Base-by-base conservation (phyloP, 208 protist species). In the Herpetomonas tarakana region DNA sequence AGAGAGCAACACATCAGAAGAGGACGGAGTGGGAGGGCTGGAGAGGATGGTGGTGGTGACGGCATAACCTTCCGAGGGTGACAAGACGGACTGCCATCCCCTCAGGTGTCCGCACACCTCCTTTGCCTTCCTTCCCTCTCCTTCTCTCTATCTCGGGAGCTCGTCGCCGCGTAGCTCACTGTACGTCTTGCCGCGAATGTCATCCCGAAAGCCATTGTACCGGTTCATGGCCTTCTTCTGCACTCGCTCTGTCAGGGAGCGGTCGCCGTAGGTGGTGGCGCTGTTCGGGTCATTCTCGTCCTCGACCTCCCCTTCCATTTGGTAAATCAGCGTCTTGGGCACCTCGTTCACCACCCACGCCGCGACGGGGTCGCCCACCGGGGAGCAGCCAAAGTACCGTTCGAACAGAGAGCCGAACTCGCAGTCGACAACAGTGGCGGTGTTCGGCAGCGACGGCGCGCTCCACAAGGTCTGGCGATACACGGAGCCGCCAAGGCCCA, bases 151-250 rank as follows among this genome's bases (percentile, higher is more conserved):
- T 14, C 87, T 74, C 2, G 87, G 87, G 18, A 87, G 35, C 29
- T 93, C 87, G n/a, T 76, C 71, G 0, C 83, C 83, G 18, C 73
- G 58, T 2, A 90, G 60, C 16, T 92, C 88, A 55, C 78, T 88
- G 74, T 94, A 94, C 21, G 83, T 85, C 52, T 87, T 92, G 44
- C 65, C 70, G 18, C 88, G 85, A 39, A 94, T 61, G 25, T 94
- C 85, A 53, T 92, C 81, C 14, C 88, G 76, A 49, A 94, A 94
- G 6, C 67, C 73, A 68, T 90, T 88, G 59, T 92, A 92, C 0
- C 88, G 74, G 57, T 94, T 94, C 88, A 94, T 94, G 27, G 88
- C 88, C 78, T 92, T 94, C 53, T 92, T 92, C 78, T 91, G 83
- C 56, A 94, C 85, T 0, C 88, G 73, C 62, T 88, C 85, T 3